Conservation (phyloP, 2,329 filamentous ascomycete species). For the Amesomyces nigricolor region DNA sequence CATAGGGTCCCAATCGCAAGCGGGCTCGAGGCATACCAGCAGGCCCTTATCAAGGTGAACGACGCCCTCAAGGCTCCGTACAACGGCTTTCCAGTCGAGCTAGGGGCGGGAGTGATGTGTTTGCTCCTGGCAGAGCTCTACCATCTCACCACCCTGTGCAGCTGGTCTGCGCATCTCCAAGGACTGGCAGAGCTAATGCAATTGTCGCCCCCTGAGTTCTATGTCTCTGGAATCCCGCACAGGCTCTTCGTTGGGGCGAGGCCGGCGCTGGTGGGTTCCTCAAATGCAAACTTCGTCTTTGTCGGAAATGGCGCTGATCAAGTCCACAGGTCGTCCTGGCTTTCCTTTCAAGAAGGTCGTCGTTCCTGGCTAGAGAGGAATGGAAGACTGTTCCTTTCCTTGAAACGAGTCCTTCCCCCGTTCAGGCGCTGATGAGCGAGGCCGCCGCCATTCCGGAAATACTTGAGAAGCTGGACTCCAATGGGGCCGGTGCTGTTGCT, state of each 20-base stretch:
- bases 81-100: slow-evolving; percentile 21
- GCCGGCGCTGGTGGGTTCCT: slow-evolving; percentile 33
- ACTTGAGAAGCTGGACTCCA: slow-evolving; percentile 21
- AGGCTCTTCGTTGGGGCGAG: slow-evolving; percentile 37
- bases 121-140: slow-evolving; percentile 33
- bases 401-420: slow-evolving; percentile 23
- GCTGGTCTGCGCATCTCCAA: slow-evolving; percentile 31
- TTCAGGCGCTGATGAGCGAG: slow-evolving; percentile 33
- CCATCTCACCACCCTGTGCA: slow-evolving; percentile 28
- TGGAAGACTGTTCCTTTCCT: slow-evolving; percentile 33
- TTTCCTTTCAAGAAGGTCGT: slow-evolving; percentile 27
- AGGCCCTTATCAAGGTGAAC: slow-evolving; percentile 29
- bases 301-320: not conserved
- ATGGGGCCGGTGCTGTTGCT: not conserved
- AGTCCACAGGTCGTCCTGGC: slow-evolving; percentile 29
- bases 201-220: slow-evolving; percentile 28
- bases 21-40: slow-evolving; percentile 28
- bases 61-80: slow-evolving; percentile 16
- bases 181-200: slow-evolving; percentile 34
- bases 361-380: slow-evolving; percentile 29
- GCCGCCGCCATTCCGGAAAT: slow-evolving; percentile 29
- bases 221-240: slow-evolving; percentile 32
- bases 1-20: slow-evolving; percentile 25
- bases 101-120: slow-evolving; percentile 34
- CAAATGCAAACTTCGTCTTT: not conserved